A percentile compares a stretch with the other conserved stretches of the same genome.
Evolutionary conservation across 768 basidiomycete genomes (phyloP).

Genomic region (Trametes villosa): DNA sequence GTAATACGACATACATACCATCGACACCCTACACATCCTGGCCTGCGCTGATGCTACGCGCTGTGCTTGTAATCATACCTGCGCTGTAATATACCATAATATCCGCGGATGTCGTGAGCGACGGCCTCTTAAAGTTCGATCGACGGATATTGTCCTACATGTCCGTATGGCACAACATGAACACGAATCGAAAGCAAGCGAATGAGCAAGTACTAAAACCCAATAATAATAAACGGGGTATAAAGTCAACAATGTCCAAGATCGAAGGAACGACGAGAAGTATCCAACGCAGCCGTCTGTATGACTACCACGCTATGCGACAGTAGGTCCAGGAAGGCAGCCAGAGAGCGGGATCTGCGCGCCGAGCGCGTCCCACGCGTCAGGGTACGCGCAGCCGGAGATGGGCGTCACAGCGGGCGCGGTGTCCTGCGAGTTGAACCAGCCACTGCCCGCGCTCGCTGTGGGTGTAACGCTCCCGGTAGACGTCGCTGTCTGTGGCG

Average conservation of each 20-base stretch:
- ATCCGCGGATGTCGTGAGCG: too few species aligned
- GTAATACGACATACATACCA: slow-evolving; percentile 26
- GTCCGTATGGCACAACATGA: neutral
- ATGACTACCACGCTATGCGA: neutral
- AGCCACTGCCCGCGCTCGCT: slow-evolving; percentile 53
- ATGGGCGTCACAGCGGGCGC: slow-evolving; percentile 59
- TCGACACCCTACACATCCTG: too few species aligned
- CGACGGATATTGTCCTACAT: too few species aligned
- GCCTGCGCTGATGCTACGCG: neutral
- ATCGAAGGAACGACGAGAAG: slow-evolving; percentile 3
- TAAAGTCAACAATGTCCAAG: neutral
- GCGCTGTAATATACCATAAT: neutral
- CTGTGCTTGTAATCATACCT: neutral
- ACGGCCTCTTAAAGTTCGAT: too few species aligned
- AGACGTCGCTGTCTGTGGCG: slow-evolving; percentile 50
- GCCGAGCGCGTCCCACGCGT: slow-evolving; percentile 56
- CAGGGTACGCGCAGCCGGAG: slow-evolving; percentile 62
- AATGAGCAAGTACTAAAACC: neutral
- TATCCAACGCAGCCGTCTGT: neutral
- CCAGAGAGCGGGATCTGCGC: slow-evolving; percentile 26
- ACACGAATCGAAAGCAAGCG: neutral
- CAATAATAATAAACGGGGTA: neutral
- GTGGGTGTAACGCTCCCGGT: slow-evolving; percentile 47
- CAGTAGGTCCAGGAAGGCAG: slow-evolving; percentile 29
- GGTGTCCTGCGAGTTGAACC: slow-evolving; percentile 55